Base-by-base conservation (phyloP, 768 basidiomycete genomes). In the Cystofilobasidium bisporidii region DNA sequence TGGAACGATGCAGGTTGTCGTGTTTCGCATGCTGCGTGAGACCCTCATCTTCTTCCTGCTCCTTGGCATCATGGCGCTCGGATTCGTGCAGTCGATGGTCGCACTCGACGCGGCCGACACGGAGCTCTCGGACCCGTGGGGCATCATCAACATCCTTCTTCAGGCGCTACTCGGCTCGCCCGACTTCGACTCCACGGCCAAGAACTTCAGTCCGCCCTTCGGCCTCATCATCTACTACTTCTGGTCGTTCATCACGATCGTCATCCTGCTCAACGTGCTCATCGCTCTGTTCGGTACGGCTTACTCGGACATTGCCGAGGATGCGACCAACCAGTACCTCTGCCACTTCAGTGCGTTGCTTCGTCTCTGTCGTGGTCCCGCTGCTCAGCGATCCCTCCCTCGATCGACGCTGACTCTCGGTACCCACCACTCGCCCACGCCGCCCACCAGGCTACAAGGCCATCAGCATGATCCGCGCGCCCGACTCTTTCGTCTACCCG, bases 91-190 rank as follows among this genome's bases (percentile, higher is more conserved):
- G 77, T 88, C 86, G 1, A 79, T 97, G 71, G 90, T 87, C 73
- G 93, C 93, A 0, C 79, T 96, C 26, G 91, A 96, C 74, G 89
- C 87, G 40, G 90, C 92, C 3, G 91, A 96, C 77, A 91, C 92
- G 3, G 79, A 82, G 43, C 80, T 80, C 1, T 86, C 87, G 61
- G 79, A 72, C 43, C 70, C 70, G 1, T 69, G 65, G 6, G 70
- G 89, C 83, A 81, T 92, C 24, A 71, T 88, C 36, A 83, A 93
- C 74, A 76, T 84, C 2, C 79, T 94, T 20, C 78, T 92, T 8
- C 88, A 68, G 43, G 85, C 88, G 3, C 76, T 94, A 18, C 79
- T 94, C n/a, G 85, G 76, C 2, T 74, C 75, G 8, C 77, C 77
- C 2, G 77, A 77, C 63, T 78, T 77, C 60, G 76, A 76, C 28